Conservation (phyloP, 805 yeast species). For the Lipomyces yamanashiensis region DNA sequence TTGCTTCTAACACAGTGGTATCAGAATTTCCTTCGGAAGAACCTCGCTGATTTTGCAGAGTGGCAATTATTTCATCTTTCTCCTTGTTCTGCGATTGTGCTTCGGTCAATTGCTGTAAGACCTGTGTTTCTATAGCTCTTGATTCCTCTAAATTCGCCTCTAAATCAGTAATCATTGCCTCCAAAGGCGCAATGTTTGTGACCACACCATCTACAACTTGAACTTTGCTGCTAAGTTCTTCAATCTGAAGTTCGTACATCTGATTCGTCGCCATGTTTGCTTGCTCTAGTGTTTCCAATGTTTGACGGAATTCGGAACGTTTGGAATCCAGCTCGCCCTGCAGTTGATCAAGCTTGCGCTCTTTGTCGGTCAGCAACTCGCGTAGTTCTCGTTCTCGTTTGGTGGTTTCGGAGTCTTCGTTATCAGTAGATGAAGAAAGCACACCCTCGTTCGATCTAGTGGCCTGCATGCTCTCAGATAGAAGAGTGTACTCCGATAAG, state of each 20-base stretch:
- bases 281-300: constrained; percentile 38
- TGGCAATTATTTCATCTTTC: constrained; percentile 33
- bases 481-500: constrained; percentile 36
- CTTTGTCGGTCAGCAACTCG: constrained; percentile 40
- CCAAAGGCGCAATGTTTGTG: constrained; percentile 39
- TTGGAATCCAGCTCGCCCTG: constrained; percentile 42
- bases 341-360: constrained; percentile 40
- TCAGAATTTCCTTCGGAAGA: constrained; percentile 33
- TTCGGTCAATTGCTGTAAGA: constrained; percentile 7
- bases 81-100: constrained; percentile 31
- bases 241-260: constrained; percentile 31
- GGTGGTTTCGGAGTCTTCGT: constrained; percentile 36
- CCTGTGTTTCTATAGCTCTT: constrained; percentile 36
- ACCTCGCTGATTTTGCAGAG: constrained; percentile 20
- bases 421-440: constrained; percentile 40
- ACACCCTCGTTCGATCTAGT: not conserved
- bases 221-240: constrained; percentile 33
- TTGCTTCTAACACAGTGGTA: constrained; percentile 38
- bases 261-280: constrained; percentile 30
- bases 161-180: constrained; percentile 38
- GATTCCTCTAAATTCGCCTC: constrained; percentile 39
- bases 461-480: constrained; percentile 10
- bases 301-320: constrained; percentile 44
- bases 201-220: constrained; percentile 37
- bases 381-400: constrained; percentile 41